Evolutionary conservation across 2,329 filamentous ascomycete species (phyloP), one percentile per base, ranked within the genome.

Genomic region (Stemphylium beticola): DNA sequence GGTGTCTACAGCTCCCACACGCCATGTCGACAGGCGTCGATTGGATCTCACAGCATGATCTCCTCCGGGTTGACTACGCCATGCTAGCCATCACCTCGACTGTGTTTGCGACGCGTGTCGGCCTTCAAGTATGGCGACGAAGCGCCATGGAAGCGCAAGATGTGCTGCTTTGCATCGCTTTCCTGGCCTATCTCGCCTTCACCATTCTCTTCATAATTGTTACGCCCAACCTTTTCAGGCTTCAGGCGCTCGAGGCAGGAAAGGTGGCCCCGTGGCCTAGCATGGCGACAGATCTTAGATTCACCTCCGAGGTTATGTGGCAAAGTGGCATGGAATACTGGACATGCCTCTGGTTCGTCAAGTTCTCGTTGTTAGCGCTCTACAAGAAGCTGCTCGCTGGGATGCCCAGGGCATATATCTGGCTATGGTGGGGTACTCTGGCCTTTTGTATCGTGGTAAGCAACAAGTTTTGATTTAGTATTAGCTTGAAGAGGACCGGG

Each of bases 341-440:
- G 75, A 55, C 71, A 6, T 71, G 70, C 15, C 66, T 79, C 4
- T 78, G 74, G 75, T 65, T 73, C 32, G 72, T 77, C 46, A 79
- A 79, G 55, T 68, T 77, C 18, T 74, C 72, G 4, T 62, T 79
- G 31, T 62, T 79, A 44, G 66, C 72, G 14, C 66, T 79, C 39
- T 78, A 78, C 58, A 74, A 73, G 39, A 68, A 72, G 18, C 57
- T 78, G 14, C 61, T 78, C 44, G 57, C 53, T 7, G 74, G 75
- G 1, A 61, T 76, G 14, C 55, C 55, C 3, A 64, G 59, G 2
- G 47, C 52, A 18, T 74, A 76, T 33, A 63, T 69, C 20, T 69
- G 61, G 24, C 61, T 75, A 40, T 79, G 76, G 77, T 75, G 73
- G 73, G 61, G 49, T 4, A 68, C 77, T 2, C 18, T 75, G 22